Conservation (phyloP, 1,139 yeast genomes). For the Sugiyamaella japonica region DNA sequence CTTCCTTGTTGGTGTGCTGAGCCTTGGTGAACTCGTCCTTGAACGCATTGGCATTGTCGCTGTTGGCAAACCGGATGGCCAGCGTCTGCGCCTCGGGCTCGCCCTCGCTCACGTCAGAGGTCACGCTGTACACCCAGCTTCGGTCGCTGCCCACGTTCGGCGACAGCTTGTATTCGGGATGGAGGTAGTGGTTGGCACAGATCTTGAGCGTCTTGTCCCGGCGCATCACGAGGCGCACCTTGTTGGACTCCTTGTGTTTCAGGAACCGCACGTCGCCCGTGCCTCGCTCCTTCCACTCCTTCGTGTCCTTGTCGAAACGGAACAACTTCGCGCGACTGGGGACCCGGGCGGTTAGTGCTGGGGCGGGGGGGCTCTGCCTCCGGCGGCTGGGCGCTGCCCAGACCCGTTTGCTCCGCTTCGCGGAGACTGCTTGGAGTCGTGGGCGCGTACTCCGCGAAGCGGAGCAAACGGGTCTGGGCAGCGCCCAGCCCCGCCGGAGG, state of each 20-base stretch:
- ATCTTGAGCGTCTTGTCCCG: slow-evolving; percentile 97
- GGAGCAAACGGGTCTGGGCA: slow-evolving; percentile 4
- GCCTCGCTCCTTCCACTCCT: slow-evolving; percentile 99
- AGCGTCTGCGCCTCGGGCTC: slow-evolving; percentile 94
- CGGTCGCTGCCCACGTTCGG: slow-evolving; percentile 97
- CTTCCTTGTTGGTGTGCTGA: slow-evolving; percentile 59
- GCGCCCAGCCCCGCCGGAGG: neutral
- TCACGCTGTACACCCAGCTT: slow-evolving; percentile 95
- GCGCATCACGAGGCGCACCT: slow-evolving; percentile 93
- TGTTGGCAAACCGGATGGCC: slow-evolving; percentile 95
- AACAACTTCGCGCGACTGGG: slow-evolving; percentile 83
- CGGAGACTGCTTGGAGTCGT: neutral
- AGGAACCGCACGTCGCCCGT: slow-evolving; percentile 97
- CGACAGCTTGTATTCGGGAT: slow-evolving; percentile 80
- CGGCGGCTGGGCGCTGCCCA: slow-evolving; percentile 6
- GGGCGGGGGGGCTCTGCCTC: slow-evolving; percentile 1
- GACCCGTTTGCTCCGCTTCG: neutral
- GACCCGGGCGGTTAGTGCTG: neutral
- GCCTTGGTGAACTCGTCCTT: slow-evolving; percentile 89
- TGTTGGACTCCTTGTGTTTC: slow-evolving; percentile 77
- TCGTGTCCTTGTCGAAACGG: slow-evolving; percentile 70
- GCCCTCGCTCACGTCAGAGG: slow-evolving; percentile 95
- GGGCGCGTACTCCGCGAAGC: neutral
- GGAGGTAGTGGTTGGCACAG: slow-evolving; percentile 93
- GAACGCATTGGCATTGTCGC: slow-evolving; percentile 95